Conservation (phyloP, 192 early-diverging fungal genomes). For the Entrophospora sp. region DNA sequence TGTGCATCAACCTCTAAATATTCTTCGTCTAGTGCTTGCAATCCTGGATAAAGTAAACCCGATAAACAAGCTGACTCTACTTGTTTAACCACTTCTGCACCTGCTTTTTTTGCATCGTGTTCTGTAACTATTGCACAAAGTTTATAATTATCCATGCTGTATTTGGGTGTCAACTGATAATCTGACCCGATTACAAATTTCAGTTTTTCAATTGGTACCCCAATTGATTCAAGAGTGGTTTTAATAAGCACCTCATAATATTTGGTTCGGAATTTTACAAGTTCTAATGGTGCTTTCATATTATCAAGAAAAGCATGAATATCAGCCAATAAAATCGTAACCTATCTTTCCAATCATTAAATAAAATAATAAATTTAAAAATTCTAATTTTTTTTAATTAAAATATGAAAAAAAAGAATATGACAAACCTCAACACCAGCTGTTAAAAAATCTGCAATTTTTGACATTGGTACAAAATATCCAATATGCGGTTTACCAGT, state of each 20-base stretch:
- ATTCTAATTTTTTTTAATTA: constrained; percentile 15
- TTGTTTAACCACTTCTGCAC: constrained; percentile 98
- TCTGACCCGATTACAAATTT: constrained; percentile 84
- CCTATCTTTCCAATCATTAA: no score
- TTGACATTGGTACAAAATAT: constrained; percentile 96
- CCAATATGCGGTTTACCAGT: constrained; percentile 95
- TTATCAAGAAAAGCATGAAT: constrained; percentile 98
- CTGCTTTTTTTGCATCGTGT: constrained; percentile 97
- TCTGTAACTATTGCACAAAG: constrained; percentile 79
- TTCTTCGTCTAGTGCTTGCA: constrained; percentile 98
- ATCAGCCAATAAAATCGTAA: constrained; percentile 87
- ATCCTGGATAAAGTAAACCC: constrained; percentile 93
- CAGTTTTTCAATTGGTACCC: constrained; percentile 87
- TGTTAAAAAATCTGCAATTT: constrained; percentile 91
- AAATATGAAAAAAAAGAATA: not conserved
- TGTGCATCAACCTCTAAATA: constrained; percentile 91
- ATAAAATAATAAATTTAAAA: constrained; percentile 15
- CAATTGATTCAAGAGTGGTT: constrained; percentile 82
- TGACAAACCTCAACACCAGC: constrained; percentile 74
- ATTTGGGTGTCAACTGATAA: constrained; percentile 84
- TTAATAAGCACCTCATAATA: constrained; percentile 95
- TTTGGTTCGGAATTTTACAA: constrained; percentile 74
- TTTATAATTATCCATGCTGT: constrained; percentile 86
- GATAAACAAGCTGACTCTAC: constrained; percentile 77
- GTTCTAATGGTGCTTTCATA: constrained; percentile 92